These are phyloP conservation scores for Akanthomyces lecanii DNA, from an alignment of 2,329 filamentous ascomycete genomes.

Conservation along the genomic window DNA sequence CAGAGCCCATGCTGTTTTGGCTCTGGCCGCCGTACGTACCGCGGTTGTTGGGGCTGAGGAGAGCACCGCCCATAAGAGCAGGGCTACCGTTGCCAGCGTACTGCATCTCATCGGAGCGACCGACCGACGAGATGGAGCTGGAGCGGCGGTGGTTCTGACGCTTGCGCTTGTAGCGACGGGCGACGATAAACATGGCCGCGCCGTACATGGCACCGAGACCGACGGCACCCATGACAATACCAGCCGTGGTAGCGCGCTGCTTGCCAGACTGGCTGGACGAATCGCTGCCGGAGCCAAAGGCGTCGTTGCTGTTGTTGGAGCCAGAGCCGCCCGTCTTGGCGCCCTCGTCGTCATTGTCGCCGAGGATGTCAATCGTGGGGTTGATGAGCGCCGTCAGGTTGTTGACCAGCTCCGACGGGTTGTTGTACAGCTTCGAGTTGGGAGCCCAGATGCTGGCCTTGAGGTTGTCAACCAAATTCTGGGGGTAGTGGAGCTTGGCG, in stretches of 20 bases:
- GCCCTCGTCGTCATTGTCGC: constrained; percentile 38
- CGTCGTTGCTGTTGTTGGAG: constrained; percentile 34
- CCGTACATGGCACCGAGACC: constrained; percentile 82
- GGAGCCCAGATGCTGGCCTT: constrained; percentile 66
- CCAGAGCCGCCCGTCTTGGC: constrained; percentile 28
- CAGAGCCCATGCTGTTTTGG: constrained; percentile 61
- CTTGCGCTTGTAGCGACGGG: constrained; percentile 84
- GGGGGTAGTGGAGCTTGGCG: constrained; percentile 65
- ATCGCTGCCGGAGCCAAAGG: constrained; percentile 39
- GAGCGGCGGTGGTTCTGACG: constrained; percentile 71
- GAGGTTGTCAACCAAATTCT: constrained; percentile 63
- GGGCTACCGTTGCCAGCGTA: constrained; percentile 48
- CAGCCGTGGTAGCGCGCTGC: constrained; percentile 58
- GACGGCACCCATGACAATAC: constrained; percentile 72
- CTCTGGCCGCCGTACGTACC: constrained; percentile 56
- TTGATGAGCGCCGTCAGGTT: constrained; percentile 80
- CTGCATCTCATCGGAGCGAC: constrained; percentile 48
- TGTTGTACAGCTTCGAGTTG: constrained; percentile 70
- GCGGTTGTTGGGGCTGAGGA: constrained; percentile 51
- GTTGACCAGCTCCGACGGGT: constrained; percentile 59
- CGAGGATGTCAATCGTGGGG: constrained; percentile 56
- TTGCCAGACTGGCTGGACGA: constrained; percentile 49
- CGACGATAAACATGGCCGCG: constrained; percentile 90
- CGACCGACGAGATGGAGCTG: constrained; percentile 61
- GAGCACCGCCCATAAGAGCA: constrained; percentile 66